These are phyloP conservation scores for Dactylellina drechsleri DNA, from an alignment of 2,329 filamentous ascomycete genomes.

Conservation along the genomic window DNA sequence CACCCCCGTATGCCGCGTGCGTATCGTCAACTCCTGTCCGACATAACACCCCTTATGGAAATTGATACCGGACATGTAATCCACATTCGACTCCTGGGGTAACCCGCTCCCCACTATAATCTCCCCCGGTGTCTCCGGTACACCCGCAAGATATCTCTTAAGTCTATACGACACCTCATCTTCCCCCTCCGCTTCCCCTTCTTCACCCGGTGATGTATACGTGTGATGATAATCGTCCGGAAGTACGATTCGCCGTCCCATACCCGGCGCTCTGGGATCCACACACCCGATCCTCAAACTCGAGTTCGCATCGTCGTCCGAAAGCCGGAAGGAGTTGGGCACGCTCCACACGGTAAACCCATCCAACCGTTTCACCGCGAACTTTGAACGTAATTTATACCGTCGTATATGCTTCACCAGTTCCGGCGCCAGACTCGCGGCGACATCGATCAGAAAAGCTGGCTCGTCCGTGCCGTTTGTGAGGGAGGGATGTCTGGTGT, in stretches of 20 bases:
- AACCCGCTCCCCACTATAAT: slow-evolving; percentile 76
- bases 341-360: slow-evolving; percentile 66
- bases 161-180: slow-evolving; percentile 74
- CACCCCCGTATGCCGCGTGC: slow-evolving; percentile 92
- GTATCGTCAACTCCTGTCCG: slow-evolving; percentile 94
- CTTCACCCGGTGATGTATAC: too few species aligned
- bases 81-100: slow-evolving; percentile 89
- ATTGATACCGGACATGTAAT: slow-evolving; percentile 84
- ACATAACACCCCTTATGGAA: slow-evolving; percentile 98
- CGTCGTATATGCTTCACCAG: slow-evolving; percentile 79
- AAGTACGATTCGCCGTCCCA: slow-evolving; percentile 68
- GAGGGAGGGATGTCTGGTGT: slow-evolving; percentile 55
- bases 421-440: slow-evolving; percentile 71
- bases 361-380: slow-evolving; percentile 74
- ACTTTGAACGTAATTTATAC: slow-evolving; percentile 85
- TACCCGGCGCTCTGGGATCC: slow-evolving; percentile 68
- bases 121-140: slow-evolving; percentile 86
- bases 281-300: slow-evolving; percentile 58
- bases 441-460: slow-evolving; percentile 83
- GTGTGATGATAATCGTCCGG: slow-evolving; percentile 57
- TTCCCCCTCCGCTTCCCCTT: slow-evolving; percentile 55
- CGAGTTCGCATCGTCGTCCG: slow-evolving; percentile 15
- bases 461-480: slow-evolving; percentile 50
- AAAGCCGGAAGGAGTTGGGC: slow-evolving; percentile 43
- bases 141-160: slow-evolving; percentile 79